Evolutionary conservation across 148 eudicot species (phyloP).

Genomic region (Salicornia ramosissima): DNA sequence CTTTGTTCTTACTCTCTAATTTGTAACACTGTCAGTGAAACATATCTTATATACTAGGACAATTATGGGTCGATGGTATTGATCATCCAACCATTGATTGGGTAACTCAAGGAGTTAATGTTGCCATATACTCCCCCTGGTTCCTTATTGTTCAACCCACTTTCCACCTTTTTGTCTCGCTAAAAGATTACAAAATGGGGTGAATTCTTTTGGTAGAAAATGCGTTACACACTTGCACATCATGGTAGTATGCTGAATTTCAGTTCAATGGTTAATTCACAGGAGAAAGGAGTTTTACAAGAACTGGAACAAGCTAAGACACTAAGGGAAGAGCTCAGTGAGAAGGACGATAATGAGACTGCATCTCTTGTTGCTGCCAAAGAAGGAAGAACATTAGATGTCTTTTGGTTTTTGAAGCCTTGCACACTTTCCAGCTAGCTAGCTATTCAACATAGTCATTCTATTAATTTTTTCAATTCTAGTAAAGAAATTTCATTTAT

Average conservation of each 20-base stretch:
- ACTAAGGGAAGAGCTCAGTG: constrained; percentile 28
- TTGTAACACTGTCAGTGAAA: not conserved
- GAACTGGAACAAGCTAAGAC: constrained; percentile 39
- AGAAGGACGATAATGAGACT: constrained; percentile 21
- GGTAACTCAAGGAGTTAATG: too few species aligned
- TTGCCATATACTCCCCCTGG: too few species aligned
- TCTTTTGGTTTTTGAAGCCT: constrained; percentile 94
- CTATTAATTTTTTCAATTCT: not conserved
- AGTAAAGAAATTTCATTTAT: constrained; percentile 26
- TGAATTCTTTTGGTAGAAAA: too few species aligned
- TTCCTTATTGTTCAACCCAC: too few species aligned
- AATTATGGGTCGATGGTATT: not conserved
- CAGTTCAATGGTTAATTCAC: not conserved
- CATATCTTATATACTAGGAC: not conserved
- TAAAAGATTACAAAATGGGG: too few species aligned
- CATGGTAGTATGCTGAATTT: too few species aligned
- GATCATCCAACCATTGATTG: not conserved
- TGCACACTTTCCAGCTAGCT: constrained; percentile 52
- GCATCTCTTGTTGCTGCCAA: constrained; percentile 37
- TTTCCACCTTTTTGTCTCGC: too few species aligned
- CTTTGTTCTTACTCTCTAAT: not conserved
- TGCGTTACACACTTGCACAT: too few species aligned
- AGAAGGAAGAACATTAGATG: constrained; percentile 62
- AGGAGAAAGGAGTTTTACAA: constrained; percentile 66
- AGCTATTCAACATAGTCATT: not conserved